These are phyloP conservation scores for Rhododendron ferrugineum DNA, from an alignment of 148 eudicot species.

Conservation along the genomic window DNA sequence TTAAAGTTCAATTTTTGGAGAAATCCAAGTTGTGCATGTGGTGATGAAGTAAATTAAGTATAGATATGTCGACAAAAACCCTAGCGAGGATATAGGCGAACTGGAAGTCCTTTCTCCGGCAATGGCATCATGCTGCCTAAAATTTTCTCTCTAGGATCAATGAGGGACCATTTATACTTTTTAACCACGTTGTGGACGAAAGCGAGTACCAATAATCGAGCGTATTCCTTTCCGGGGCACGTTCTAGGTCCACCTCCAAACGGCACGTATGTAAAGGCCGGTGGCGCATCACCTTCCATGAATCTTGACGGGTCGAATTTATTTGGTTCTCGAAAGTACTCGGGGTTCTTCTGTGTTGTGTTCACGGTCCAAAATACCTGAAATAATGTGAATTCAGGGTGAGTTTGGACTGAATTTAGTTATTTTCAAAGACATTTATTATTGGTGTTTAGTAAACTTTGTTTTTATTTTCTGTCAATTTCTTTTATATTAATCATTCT, in stretches of 20 bases:
- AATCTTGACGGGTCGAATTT: background rate
- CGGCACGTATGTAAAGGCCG: background rate
- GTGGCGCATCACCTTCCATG: background rate
- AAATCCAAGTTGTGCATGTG: background rate
- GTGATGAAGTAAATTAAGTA: background rate
- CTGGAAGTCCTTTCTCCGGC: background rate
- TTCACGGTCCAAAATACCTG: background rate
- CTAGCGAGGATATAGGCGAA: background rate
- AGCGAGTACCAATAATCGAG: background rate
- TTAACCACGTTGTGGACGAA: constrained; percentile 3
- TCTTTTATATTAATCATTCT: background rate
- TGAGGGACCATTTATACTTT: background rate
- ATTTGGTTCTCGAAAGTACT: background rate
- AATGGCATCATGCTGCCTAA: background rate
- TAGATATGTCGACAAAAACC: background rate
- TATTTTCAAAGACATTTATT: too few species aligned
- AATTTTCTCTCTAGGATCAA: background rate
- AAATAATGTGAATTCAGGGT: background rate
- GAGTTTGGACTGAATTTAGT: background rate
- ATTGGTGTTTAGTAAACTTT: background rate
- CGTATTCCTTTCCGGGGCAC: background rate
- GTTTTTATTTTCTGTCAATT: too few species aligned
- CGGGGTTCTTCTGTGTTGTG: background rate
- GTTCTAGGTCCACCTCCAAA: background rate
- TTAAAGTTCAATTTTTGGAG: too few species aligned